phyloP scores from a whole-genome alignment of 768 basidiomycete genomes.

The Tulasnella sp. region DNA sequence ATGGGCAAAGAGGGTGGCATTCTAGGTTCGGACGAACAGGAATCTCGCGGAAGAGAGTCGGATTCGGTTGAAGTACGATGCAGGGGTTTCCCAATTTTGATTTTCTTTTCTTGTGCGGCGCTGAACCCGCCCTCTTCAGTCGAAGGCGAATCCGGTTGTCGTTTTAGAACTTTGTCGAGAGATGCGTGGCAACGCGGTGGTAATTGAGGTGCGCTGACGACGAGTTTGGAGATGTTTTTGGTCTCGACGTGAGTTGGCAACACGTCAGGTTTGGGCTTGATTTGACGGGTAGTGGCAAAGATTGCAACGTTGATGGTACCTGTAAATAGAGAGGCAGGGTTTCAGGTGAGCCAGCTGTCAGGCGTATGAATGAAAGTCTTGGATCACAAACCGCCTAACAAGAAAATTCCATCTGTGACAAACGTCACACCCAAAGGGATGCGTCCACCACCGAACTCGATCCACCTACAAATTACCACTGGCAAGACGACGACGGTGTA shows the following conservation, averaged over 20 bases:
- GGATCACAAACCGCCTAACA: background rate
- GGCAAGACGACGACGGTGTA: conserved; percentile 5
- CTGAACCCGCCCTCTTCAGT: background rate
- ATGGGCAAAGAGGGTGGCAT: background rate
- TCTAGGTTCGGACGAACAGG: background rate
- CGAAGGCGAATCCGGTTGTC: background rate
- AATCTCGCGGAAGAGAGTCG: background rate
- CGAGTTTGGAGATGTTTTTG: background rate
- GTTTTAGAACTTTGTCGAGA: background rate
- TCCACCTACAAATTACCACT: conserved; percentile 7
- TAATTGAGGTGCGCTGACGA: background rate
- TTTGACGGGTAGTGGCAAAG: background rate
- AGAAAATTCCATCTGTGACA: background rate
- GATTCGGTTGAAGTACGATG: background rate
- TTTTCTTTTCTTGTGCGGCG: background rate
- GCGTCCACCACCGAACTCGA: background rate
- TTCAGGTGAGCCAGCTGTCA: background rate
- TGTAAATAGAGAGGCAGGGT: background rate
- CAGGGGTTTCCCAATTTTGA: background rate
- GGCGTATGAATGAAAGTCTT: background rate
- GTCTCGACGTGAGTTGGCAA: background rate
- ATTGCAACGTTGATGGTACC: conserved; percentile 8
- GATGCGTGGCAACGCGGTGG: background rate
- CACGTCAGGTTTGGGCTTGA: background rate
- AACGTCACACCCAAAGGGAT: background rate